These are phyloP conservation scores for Elaeis guineensis DNA, from an alignment of 176 grass and related monocot genomes.

Conservation along the genomic window DNA sequence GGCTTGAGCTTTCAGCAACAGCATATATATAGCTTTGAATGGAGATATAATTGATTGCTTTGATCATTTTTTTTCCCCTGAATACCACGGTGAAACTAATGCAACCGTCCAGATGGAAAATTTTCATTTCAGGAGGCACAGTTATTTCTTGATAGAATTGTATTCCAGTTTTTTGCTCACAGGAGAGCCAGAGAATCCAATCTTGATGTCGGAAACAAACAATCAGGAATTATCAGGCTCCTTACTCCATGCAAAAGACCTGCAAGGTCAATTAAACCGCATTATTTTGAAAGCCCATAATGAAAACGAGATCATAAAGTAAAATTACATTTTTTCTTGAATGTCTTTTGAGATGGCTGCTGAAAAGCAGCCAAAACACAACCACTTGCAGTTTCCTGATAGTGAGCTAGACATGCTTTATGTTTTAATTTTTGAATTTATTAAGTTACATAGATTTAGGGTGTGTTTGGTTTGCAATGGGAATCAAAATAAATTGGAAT, in stretches of 20 bases:
- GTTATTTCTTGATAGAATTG: constrained; percentile 31
- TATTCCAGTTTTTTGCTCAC: constrained; percentile 64
- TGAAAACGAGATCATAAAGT: constrained; percentile 11
- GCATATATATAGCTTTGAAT: constrained; percentile 16
- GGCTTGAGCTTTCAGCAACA: no score
- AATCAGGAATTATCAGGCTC: constrained; percentile 13
- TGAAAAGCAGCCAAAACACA: not conserved
- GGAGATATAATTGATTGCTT: not conserved
- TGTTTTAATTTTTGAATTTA: not conserved
- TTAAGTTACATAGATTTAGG: no score
- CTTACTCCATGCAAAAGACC: constrained; percentile 15
- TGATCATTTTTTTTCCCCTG: not conserved
- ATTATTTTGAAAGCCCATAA: no score
- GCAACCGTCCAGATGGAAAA: not conserved
- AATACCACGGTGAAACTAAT: no score
- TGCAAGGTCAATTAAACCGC: no score
- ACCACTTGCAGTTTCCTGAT: not conserved
- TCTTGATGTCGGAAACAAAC: constrained; percentile 46
- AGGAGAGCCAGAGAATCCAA: constrained; percentile 85
- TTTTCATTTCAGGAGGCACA: not conserved
- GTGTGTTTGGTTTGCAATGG: no score
- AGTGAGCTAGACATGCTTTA: not conserved
- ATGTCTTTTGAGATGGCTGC: not conserved
- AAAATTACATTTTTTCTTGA: not conserved
- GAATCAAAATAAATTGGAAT: no score